A percentile compares a stretch with the other conserved stretches of the same genome.
Conservation (phyloP, 2,329 filamentous ascomycete genomes). For the Trichoderma sp. region DNA sequence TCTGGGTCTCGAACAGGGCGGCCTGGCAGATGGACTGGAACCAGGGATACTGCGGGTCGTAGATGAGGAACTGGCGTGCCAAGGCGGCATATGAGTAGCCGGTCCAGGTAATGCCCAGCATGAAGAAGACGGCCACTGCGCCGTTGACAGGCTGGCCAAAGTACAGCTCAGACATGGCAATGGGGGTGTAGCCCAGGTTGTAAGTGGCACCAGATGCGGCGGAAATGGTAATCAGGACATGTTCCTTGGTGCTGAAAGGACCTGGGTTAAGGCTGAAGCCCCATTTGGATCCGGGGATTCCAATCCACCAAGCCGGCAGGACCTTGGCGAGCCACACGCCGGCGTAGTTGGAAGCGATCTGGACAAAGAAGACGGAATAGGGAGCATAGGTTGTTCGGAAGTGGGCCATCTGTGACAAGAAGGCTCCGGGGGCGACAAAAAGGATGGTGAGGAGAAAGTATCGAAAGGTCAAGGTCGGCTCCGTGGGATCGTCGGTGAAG, state of each 20-base stretch:
- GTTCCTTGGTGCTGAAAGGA: conserved; percentile 59
- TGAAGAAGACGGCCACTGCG: conserved; percentile 59
- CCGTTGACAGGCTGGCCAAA: conserved; percentile 55
- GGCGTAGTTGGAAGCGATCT: conserved; percentile 58
- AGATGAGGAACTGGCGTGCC: conserved; percentile 58
- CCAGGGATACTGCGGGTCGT: conserved; percentile 51
- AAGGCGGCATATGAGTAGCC: conserved; percentile 62
- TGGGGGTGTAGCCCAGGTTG: conserved; percentile 53
- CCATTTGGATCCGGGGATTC: conserved; percentile 49
- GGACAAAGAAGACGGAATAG: conserved; percentile 64
- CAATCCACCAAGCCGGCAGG: conserved; percentile 50
- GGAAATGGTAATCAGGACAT: conserved; percentile 58
- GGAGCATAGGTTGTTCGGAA: conserved; percentile 60
- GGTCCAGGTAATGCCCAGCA: conserved; percentile 58
- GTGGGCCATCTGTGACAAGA: conserved; percentile 57
- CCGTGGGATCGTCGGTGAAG: conserved; percentile 56
- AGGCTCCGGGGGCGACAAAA: conserved; percentile 59
- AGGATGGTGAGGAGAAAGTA: conserved; percentile 58
- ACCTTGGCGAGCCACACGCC: conserved; percentile 55
- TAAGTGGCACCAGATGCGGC: conserved; percentile 55
- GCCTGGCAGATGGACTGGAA: conserved; percentile 55
- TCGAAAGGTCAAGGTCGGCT: conserved; percentile 60
- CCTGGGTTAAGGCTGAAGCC: conserved; percentile 58
- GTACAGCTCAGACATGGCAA: conserved; percentile 58
- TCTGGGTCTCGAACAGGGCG: conserved; percentile 59